A percentile compares a stretch with the other conserved stretches of the same genome.
These are phyloP conservation scores for Apophysomyces trapeziformis DNA, from an alignment of 371 early-diverging fungal genomes.

Conservation along the genomic window DNA sequence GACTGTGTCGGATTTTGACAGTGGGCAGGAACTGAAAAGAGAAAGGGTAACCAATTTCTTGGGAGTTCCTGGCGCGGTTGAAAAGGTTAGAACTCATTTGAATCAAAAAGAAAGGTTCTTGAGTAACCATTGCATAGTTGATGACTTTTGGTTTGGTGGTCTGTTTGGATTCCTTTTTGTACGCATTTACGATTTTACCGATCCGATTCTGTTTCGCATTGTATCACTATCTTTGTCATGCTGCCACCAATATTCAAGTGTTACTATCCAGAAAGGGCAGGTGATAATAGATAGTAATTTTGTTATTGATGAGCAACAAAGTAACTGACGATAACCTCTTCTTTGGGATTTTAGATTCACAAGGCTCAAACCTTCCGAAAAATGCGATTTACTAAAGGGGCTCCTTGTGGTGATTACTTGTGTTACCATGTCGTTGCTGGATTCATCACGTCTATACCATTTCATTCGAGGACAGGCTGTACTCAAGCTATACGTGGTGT, in stretches of 20 bases:
- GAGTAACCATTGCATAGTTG: slow-evolving; percentile 48
- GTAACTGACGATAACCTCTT: neutral
- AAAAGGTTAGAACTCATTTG: slow-evolving; percentile 60
- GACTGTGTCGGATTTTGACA: slow-evolving; percentile 73
- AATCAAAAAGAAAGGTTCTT: neutral
- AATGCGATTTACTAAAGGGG: slow-evolving; percentile 87
- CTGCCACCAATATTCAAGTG: slow-evolving; percentile 22
- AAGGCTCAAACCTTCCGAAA: slow-evolving; percentile 76
- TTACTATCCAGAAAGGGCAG: slow-evolving; percentile 27
- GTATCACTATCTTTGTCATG: slow-evolving; percentile 34
- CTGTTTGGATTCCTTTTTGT: slow-evolving; percentile 92
- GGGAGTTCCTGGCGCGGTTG: slow-evolving; percentile 78
- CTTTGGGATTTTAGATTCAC: slow-evolving; percentile 23
- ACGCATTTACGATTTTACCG: slow-evolving; percentile 93
- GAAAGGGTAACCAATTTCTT: slow-evolving; percentile 86
- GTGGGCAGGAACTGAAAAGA: slow-evolving; percentile 76
- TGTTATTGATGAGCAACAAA: no score
- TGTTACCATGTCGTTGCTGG: slow-evolving; percentile 74
- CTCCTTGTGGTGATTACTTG: slow-evolving; percentile 75
- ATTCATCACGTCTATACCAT: slow-evolving; percentile 92
- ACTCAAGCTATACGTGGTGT: slow-evolving; percentile 96
- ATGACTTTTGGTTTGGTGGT: slow-evolving; percentile 90
- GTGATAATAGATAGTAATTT: slow-evolving; percentile 10
- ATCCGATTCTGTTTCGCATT: slow-evolving; percentile 80
- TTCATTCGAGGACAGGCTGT: slow-evolving; percentile 93